Evolutionary conservation across 306 rosid species (phyloP).

Genomic region (Fagus sylvatica): DNA sequence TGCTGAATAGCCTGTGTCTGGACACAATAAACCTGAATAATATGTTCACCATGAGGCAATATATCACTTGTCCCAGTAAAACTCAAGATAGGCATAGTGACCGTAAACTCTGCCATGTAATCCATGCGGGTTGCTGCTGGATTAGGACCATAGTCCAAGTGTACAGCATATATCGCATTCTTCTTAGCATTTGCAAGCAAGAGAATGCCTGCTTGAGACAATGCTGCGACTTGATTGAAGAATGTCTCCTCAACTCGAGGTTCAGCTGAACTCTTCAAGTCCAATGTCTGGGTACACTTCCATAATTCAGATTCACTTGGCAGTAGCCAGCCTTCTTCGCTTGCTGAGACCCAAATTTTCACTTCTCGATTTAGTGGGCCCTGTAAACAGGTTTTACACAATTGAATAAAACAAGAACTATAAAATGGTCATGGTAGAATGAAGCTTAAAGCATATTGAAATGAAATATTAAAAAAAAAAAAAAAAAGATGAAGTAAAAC

Average conservation of each 20-base stretch:
- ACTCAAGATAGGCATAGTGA: conserved; percentile 96
- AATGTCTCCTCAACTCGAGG: conserved; percentile 75
- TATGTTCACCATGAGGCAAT: conserved; percentile 73
- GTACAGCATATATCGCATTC: conserved; percentile 97
- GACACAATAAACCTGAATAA: conserved; percentile 95
- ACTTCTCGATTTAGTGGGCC: conserved; percentile 93
- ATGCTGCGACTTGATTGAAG: conserved; percentile 89
- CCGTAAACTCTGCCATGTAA: conserved; percentile 91
- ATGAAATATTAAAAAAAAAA: neutral
- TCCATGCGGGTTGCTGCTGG: conserved; percentile 85
- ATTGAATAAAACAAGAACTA: conserved; percentile 21
- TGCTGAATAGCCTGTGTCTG: conserved; percentile 99
- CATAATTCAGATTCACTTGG: conserved; percentile 84
- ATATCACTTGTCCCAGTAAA: conserved; percentile 91
- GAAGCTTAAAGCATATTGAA: neutral
- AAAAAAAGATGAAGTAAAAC: neutral
- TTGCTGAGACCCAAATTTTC: conserved; percentile 83
- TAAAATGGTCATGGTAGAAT: neutral
- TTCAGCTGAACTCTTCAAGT: conserved; percentile 83
- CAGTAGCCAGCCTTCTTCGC: conserved; percentile 95
- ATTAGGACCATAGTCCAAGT: conserved; percentile 80
- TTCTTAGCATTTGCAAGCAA: conserved; percentile 98
- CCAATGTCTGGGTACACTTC: conserved; percentile 90
- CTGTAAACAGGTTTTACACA: conserved; percentile 33
- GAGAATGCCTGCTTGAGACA: conserved; percentile 93